A percentile compares a stretch with the other conserved stretches of the same genome.
Conservation (phyloP, 2,329 filamentous ascomycete species). For the Penicillium sclerotigenum region DNA sequence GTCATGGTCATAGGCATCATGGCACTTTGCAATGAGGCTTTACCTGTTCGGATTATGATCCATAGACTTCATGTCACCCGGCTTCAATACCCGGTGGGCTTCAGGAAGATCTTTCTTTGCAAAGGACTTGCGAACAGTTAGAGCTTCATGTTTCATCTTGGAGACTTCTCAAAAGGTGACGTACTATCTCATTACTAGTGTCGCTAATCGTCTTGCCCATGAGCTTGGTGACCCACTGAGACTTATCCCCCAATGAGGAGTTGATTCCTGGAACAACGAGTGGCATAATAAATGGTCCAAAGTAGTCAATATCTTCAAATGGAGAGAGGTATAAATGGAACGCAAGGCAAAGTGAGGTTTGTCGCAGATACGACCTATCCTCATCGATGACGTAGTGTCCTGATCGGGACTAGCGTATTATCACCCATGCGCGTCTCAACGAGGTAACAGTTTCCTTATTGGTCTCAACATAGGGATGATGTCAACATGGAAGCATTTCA, state of each 20-base stretch:
- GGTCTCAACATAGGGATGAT: neutral
- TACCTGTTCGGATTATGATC: slow-evolving; percentile 46
- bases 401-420: neutral
- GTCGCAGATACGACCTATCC: neutral
- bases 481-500: neutral
- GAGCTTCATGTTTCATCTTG: too few relatives aligned
- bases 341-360: neutral
- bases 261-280: slow-evolving; percentile 47
- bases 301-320: neutral
- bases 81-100: slow-evolving; percentile 44
- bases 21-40: slow-evolving; percentile 1
- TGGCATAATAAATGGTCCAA: slow-evolving; percentile 38
- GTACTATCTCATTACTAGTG: slow-evolving; percentile 35
- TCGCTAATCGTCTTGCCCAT: slow-evolving; percentile 48
- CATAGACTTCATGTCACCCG: slow-evolving; percentile 38
- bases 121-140: slow-evolving; percentile 35
- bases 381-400: slow-evolving; percentile 4
- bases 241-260: slow-evolving; percentile 32
- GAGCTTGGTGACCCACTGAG: slow-evolving; percentile 46
- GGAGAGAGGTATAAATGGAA: neutral
- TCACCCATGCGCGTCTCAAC: neutral
- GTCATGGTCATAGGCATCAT: neutral
- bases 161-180: slow-evolving; percentile 7
- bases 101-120: slow-evolving; percentile 47
- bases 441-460: neutral